Percentiles rank a stretch among this genome's conserved stretches.
phyloP scores from a whole-genome alignment of 495 filamentous ascomycete genomes.

The Lentithecium fluviatile region DNA sequence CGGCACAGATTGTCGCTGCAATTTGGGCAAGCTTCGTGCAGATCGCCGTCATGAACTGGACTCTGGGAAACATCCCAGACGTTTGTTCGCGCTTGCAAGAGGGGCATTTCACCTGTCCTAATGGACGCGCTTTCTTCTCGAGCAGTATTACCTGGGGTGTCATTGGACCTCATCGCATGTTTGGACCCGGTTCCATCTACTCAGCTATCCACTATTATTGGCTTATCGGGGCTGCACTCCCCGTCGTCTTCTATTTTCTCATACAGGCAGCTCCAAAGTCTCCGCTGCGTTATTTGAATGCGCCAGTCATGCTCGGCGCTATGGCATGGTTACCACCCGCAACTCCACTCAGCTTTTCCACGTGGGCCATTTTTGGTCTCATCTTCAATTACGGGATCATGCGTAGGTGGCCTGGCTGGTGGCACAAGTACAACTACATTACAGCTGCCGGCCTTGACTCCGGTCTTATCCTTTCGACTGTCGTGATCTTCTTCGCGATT shows the following conservation, averaged over 20 bases:
- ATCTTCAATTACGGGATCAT: constrained; percentile 67
- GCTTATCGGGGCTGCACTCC: constrained; percentile 51
- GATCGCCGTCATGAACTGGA: constrained; percentile 48
- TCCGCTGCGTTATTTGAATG: constrained; percentile 47
- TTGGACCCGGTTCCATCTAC: constrained; percentile 53
- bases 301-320: constrained; percentile 53
- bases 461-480: constrained; percentile 63
- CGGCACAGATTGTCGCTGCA: constrained; percentile 45
- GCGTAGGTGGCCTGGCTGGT: constrained; percentile 65
- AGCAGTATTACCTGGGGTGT: constrained; percentile 57
- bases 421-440: constrained; percentile 77
- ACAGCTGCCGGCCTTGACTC: constrained; percentile 69
- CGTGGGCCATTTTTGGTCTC: constrained; percentile 67
- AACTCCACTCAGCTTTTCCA: constrained; percentile 54
- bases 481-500: constrained; percentile 71
- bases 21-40: constrained; percentile 47
- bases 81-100: constrained; percentile 43
- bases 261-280: constrained; percentile 49
- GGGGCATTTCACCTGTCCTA: constrained; percentile 33
- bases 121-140: constrained; percentile 39
- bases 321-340: constrained; percentile 52
- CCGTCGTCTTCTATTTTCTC: constrained; percentile 49
- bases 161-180: constrained; percentile 55
- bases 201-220: constrained; percentile 51
- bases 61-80: constrained; percentile 45